Evolutionary conservation across 2,329 filamentous ascomycete species (phyloP).

Genomic region (Alternaria dauci): DNA sequence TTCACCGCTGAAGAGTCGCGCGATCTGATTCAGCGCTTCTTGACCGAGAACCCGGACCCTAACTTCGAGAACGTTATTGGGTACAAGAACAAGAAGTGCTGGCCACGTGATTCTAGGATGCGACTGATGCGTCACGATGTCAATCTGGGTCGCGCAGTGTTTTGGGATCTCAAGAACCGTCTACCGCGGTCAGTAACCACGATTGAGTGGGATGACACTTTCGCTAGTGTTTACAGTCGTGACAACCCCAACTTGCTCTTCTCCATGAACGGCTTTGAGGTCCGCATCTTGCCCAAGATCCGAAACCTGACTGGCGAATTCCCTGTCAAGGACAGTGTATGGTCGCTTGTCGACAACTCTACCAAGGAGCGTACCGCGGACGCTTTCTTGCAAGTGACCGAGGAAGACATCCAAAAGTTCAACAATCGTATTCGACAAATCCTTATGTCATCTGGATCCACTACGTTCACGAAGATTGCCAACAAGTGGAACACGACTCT

Average conservation of each 20-base stretch:
- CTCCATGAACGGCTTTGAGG: slow-evolving; percentile 98
- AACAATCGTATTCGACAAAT: slow-evolving; percentile 99
- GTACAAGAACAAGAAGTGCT: slow-evolving; percentile 99
- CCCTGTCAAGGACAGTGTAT: slow-evolving; percentile 96
- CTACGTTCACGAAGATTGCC: slow-evolving; percentile 98
- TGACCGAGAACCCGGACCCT: slow-evolving; percentile 97
- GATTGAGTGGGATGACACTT: slow-evolving; percentile 99
- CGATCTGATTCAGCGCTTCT: slow-evolving; percentile 94
- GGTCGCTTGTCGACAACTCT: slow-evolving; percentile 95
- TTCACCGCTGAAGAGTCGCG: slow-evolving; percentile 94
- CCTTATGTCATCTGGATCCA: slow-evolving; percentile 98
- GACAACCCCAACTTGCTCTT: slow-evolving; percentile 98
- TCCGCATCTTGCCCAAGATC: slow-evolving; percentile 93
- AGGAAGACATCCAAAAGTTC: slow-evolving; percentile 98
- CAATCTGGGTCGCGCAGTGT: slow-evolving; percentile 94
- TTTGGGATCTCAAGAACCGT: slow-evolving; percentile 98
- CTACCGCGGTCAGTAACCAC: slow-evolving; percentile 94
- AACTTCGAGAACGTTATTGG: slow-evolving; percentile 99
- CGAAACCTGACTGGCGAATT: slow-evolving; percentile 97
- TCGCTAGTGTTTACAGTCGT: slow-evolving; percentile 95
- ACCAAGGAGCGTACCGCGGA: slow-evolving; percentile 97
- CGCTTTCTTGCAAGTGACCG: slow-evolving; percentile 96
- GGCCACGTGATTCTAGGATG: slow-evolving; percentile 98
- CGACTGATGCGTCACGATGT: slow-evolving; percentile 98
- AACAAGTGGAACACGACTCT: slow-evolving; percentile 99